Conservation (phyloP, 108 stramenopile species). For the Craspedostauros australis region DNA sequence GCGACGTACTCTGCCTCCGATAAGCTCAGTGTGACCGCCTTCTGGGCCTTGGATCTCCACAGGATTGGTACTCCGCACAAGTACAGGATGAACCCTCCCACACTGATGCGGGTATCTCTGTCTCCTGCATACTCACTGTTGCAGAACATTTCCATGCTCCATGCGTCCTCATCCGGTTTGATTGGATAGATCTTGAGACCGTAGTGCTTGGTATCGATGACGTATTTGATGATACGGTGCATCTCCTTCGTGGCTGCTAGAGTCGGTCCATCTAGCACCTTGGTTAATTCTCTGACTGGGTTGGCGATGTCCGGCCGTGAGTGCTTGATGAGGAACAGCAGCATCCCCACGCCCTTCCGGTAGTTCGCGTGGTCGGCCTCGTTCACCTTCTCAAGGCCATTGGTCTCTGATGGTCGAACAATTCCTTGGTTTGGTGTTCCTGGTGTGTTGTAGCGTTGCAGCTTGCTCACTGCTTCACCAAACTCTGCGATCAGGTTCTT, state of each 20-base stretch:
- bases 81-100: slow-evolving; percentile 11
- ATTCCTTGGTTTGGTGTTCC: slow-evolving; percentile 4
- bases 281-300: too few species aligned
- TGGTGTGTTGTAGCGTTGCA: not conserved
- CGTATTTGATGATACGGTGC: slow-evolving; percentile 11
- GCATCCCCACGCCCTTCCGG: slow-evolving; percentile 7
- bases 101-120: slow-evolving; percentile 4
- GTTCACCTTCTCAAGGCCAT: too few species aligned
- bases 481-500: too few species aligned
- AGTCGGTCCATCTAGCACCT: slow-evolving; percentile 16
- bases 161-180: too few species aligned
- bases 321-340: slow-evolving; percentile 12
- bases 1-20: slow-evolving; percentile 20
- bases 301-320: too few species aligned
- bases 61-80: slow-evolving; percentile 12
- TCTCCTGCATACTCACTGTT: slow-evolving; percentile 21
- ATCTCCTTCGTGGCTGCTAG: slow-evolving; percentile 5
- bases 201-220: too few species aligned
- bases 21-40: slow-evolving; percentile 6
- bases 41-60: slow-evolving; percentile 8
- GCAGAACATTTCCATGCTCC: slow-evolving; percentile 2
- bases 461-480: slow-evolving; percentile 12
- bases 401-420: not conserved
- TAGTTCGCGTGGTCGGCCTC: too few species aligned
- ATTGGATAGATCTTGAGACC: too few species aligned